A percentile compares a stretch with the other conserved stretches of the same genome.
These are phyloP conservation scores for Aspergillus sp. DNA, from an alignment of 2,329 filamentous ascomycete species.

Conservation along the genomic window DNA sequence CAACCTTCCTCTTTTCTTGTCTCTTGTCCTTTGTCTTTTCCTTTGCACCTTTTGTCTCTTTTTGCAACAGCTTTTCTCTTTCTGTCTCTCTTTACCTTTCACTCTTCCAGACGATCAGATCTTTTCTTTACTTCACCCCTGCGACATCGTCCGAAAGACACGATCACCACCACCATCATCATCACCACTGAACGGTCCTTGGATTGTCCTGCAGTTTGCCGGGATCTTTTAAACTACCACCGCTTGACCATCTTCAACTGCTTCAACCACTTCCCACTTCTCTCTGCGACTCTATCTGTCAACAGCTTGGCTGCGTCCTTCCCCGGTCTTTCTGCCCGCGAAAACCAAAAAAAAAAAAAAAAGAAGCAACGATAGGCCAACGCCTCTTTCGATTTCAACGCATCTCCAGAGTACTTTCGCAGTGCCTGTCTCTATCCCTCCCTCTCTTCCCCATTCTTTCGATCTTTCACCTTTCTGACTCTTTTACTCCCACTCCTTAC, in stretches of 20 bases:
- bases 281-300: background rate
- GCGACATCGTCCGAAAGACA: slow-evolving; percentile 5
- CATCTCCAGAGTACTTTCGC: background rate
- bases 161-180: no score
- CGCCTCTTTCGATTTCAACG: slow-evolving; percentile 1
- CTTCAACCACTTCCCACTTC: slow-evolving; percentile 7
- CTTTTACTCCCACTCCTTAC: slow-evolving; percentile 2
- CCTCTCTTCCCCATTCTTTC: slow-evolving; percentile 5
- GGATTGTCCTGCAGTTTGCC: no score
- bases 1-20: slow-evolving; percentile 2
- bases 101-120: slow-evolving; percentile 3
- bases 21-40: slow-evolving; percentile 1
- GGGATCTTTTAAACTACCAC: no score
- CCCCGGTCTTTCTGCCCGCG: slow-evolving; percentile 1
- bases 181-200: no score
- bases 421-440: slow-evolving; percentile 3
- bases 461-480: slow-evolving; percentile 1
- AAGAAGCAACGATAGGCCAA: background rate
- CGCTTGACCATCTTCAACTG: background rate
- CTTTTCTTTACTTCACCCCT: slow-evolving; percentile 11
- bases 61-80: background rate
- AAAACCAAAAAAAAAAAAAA: background rate
- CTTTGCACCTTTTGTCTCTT: slow-evolving; percentile 1
- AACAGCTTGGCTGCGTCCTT: slow-evolving; percentile 7
- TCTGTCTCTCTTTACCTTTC: slow-evolving; percentile 1